Conservation (phyloP, 2,329 filamentous ascomycete species). For the Penicillium sumatraense region DNA sequence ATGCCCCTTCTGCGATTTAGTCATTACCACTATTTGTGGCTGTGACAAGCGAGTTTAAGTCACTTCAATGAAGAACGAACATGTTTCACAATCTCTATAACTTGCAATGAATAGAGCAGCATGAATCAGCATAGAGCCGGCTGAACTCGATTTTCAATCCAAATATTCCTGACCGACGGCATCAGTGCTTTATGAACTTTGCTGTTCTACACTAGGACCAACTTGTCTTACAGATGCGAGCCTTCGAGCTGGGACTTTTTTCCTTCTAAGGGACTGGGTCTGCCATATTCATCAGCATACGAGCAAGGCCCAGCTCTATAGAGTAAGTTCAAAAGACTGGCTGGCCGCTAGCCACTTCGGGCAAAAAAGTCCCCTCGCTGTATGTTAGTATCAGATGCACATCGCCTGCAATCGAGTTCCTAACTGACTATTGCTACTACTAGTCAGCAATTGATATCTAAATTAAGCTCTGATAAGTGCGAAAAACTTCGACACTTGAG, state of each 20-base stretch:
- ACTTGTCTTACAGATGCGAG: background rate
- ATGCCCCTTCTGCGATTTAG: background rate
- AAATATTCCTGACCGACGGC: background rate
- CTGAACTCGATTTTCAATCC: background rate
- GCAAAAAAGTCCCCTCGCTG: conserved; percentile 19
- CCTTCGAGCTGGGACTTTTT: background rate
- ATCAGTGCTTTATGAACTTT: background rate
- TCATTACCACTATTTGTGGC: background rate
- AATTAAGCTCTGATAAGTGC: too few relatives aligned
- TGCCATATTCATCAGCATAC: background rate
- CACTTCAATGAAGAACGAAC: too few relatives aligned
- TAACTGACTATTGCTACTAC: too few relatives aligned
- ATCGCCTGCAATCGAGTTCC: background rate
- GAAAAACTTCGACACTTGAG: too few relatives aligned
- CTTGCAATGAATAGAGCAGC: too few relatives aligned
- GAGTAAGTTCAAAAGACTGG: too few relatives aligned
- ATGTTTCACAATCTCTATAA: too few relatives aligned
- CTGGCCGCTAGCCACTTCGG: conserved; percentile 16
- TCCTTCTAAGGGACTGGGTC: background rate
- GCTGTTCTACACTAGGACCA: background rate
- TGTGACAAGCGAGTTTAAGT: background rate
- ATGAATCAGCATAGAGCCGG: background rate
- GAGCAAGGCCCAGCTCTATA: too few relatives aligned
- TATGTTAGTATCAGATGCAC: background rate
- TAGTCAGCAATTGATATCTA: too few relatives aligned